These are phyloP conservation scores for Penicillium sp. DNA, from an alignment of 2,329 filamentous ascomycete species.

Conservation along the genomic window DNA sequence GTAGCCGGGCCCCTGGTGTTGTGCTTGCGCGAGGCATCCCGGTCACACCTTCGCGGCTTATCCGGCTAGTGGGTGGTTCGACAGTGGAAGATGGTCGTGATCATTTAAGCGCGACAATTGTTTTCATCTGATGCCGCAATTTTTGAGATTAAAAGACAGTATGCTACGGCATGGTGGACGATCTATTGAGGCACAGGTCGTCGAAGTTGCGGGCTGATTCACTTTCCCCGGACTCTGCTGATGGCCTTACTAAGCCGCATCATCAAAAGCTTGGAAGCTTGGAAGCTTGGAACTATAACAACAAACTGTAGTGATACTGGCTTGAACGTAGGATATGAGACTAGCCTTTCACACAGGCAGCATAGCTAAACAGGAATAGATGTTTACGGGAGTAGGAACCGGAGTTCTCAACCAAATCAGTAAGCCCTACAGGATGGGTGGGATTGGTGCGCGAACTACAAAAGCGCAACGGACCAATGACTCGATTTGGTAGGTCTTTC, in stretches of 20 bases:
- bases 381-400: too few species aligned
- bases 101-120: conserved; percentile 6
- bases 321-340: too few species aligned
- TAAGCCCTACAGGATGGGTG: too few species aligned
- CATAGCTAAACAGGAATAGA: too few species aligned
- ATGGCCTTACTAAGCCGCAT: background rate
- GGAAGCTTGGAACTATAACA: background rate
- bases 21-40: conserved; percentile 34
- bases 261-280: background rate
- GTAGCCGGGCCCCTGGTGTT: conserved; percentile 31
- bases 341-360: too few species aligned
- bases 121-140: background rate
- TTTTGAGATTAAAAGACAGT: background rate
- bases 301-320: too few species aligned
- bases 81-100: background rate
- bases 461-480: background rate
- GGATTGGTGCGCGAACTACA: too few species aligned
- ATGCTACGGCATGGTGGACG: background rate
- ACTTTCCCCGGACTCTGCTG: conserved; percentile 15
- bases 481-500: background rate
- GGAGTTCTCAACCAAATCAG: too few species aligned
- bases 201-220: conserved; percentile 2
- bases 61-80: conserved; percentile 9
- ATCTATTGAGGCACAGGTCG: background rate
- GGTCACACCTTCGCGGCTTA: conserved; percentile 8